phyloP scores from a whole-genome alignment of 257 asterid genomes.

The Fraxinus pennsylvanica region DNA sequence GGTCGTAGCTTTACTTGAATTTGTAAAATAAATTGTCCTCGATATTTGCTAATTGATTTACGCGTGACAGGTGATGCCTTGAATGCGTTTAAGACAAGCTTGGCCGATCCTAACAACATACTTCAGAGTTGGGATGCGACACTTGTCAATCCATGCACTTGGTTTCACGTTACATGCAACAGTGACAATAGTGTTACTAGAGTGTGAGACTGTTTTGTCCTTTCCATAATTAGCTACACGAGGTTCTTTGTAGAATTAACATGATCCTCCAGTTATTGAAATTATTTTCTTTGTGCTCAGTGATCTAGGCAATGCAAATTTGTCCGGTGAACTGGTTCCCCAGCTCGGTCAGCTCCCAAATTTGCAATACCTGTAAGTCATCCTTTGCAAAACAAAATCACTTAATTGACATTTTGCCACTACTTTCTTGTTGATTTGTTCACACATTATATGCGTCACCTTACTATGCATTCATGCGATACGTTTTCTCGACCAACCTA shows the following conservation, averaged over 20 bases:
- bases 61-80: conserved; percentile 86
- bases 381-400: conserved; percentile 14
- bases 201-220: conserved; percentile 61
- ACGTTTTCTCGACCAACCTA: neutral
- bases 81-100: conserved; percentile 67
- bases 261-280: conserved; percentile 11
- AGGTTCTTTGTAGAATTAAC: conserved; percentile 4
- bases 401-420: neutral
- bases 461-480: neutral
- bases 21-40: neutral
- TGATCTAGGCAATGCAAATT: conserved; percentile 96
- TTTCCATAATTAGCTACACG: conserved; percentile 11
- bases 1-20: neutral
- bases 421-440: neutral
- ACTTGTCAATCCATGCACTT: conserved; percentile 95
- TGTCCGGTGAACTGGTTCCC: conserved; percentile 81
- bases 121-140: conserved; percentile 98
- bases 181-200: conserved; percentile 77
- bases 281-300: conserved; percentile 39
- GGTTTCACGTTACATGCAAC: conserved; percentile 97
- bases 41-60: neutral
- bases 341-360: conserved; percentile 80
- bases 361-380: conserved; percentile 90
- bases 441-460: neutral
- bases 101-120: conserved; percentile 85